A percentile compares a stretch with the other conserved stretches of the same genome.
phyloP scores from a whole-genome alignment of 2,329 filamentous ascomycete genomes.

The Nannizziopsis arthrosporioides region DNA sequence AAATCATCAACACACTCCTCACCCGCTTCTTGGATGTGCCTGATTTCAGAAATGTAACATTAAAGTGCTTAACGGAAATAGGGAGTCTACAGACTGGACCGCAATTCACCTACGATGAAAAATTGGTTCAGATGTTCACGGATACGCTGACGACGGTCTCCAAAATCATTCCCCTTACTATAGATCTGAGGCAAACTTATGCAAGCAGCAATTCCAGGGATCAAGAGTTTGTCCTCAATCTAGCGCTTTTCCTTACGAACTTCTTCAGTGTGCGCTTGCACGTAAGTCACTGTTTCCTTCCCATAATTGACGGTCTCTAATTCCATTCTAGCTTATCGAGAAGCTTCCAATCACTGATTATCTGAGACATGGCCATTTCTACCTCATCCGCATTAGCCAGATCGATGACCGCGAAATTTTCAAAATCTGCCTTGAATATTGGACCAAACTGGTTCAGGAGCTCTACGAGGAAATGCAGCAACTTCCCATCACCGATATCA shows the following conservation, averaged over 20 bases:
- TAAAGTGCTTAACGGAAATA: conserved; percentile 96
- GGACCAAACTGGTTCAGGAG: conserved; percentile 96
- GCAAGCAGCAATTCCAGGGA: conserved; percentile 82
- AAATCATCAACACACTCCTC: conserved; percentile 85
- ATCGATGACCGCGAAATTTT: conserved; percentile 99
- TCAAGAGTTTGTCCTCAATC: conserved; percentile 94
- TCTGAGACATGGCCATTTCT: conserved; percentile 91
- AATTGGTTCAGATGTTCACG: conserved; percentile 96
- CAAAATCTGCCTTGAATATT: conserved; percentile 98
- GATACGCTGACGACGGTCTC: conserved; percentile 88
- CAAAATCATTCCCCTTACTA: conserved; percentile 77
- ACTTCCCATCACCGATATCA: conserved; percentile 83
- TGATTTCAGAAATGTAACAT: conserved; percentile 90
- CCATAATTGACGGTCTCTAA: conserved; percentile 10
- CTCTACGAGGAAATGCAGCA: conserved; percentile 98
- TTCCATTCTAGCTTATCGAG: conserved; percentile 60
- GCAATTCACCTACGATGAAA: conserved; percentile 74
- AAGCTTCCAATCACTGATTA: conserved; percentile 91
- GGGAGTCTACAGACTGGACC: conserved; percentile 77
- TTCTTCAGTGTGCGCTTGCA: conserved; percentile 91
- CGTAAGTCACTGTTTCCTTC: conserved; percentile 38
- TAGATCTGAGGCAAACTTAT: conserved; percentile 87
- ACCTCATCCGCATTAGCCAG: conserved; percentile 94
- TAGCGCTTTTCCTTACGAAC: conserved; percentile 90
- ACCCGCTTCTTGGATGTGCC: conserved; percentile 85